A percentile compares a stretch with the other conserved stretches of the same genome.
Evolutionary conservation across 129 eudicot species (phyloP).

Genomic region (Helianthus annuus): DNA sequence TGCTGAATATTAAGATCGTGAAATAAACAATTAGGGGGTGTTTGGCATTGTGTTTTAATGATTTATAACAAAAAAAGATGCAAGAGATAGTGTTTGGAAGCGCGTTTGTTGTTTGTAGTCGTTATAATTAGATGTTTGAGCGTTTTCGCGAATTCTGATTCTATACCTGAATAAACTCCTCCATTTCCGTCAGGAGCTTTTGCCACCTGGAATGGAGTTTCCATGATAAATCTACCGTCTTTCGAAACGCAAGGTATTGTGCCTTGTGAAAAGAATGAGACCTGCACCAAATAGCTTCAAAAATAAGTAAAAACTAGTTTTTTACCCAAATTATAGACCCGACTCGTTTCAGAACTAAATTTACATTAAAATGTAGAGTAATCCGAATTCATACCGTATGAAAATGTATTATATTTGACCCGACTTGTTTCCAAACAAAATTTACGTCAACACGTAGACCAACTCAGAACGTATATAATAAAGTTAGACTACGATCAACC

Average conservation of each 20-base stretch:
- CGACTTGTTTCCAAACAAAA: too few relatives aligned
- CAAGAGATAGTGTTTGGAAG: background rate
- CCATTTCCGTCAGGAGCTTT: conserved; percentile 99
- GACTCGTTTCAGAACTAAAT: too few relatives aligned
- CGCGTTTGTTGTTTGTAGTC: background rate
- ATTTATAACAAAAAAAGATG: too few relatives aligned
- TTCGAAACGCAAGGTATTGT: conserved; percentile 93
- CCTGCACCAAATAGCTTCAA: conserved; percentile 41
- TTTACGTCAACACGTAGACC: too few relatives aligned
- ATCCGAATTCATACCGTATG: too few relatives aligned
- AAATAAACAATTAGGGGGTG: background rate
- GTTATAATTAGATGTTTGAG: background rate
- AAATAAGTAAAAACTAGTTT: background rate
- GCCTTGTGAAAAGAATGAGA: conserved; percentile 92
- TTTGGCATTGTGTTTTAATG: too few relatives aligned
- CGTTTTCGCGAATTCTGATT: background rate
- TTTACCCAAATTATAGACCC: too few relatives aligned
- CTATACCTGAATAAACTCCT: conserved; percentile 91
- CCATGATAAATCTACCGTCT: conserved; percentile 94
- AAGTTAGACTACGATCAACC: too few relatives aligned
- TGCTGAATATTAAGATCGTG: conserved; percentile 48
- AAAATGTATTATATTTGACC: too few relatives aligned
- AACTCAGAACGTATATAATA: too few relatives aligned
- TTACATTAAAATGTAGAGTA: too few relatives aligned
- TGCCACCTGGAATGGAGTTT: conserved; percentile 92